A percentile compares a stretch with the other conserved stretches of the same genome.
Evolutionary conservation across 768 basidiomycete genomes (phyloP).

Genomic region (Cystofilobasidium macerans): DNA sequence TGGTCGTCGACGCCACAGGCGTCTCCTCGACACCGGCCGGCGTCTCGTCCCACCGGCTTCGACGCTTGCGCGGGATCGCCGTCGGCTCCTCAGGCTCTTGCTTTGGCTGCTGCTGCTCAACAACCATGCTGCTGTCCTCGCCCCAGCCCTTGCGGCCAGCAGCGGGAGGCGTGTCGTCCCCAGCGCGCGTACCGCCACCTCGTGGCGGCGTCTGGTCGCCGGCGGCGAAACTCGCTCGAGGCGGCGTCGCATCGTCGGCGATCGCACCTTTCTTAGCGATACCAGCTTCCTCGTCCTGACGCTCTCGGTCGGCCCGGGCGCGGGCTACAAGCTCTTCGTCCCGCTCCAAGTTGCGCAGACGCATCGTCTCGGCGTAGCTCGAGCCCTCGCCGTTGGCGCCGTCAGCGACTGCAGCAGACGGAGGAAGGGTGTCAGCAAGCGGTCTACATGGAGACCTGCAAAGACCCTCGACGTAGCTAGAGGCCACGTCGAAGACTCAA

Average conservation of each 20-base stretch:
- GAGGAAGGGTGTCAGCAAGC: background rate
- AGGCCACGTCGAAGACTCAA: too few relatives aligned
- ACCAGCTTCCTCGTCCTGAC: conserved; percentile 54
- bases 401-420: conserved; percentile 24
- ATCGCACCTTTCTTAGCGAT: conserved; percentile 51
- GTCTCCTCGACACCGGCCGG: conserved; percentile 40
- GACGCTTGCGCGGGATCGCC: conserved; percentile 51
- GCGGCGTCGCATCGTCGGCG: conserved; percentile 70
- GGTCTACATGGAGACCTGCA: too few relatives aligned
- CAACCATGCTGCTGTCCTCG: conserved; percentile 34
- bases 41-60: conserved; percentile 92
- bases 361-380: conserved; percentile 94
- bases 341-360: conserved; percentile 75
- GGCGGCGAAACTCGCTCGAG: conserved; percentile 47
- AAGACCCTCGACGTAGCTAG: too few relatives aligned
- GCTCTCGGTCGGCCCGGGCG: conserved; percentile 59
- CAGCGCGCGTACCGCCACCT: background rate
- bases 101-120: conserved; percentile 46
- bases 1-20: conserved; percentile 42
- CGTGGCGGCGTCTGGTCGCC: conserved; percentile 38
- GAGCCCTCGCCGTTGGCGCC: conserved; percentile 57
- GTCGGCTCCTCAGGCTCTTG: conserved; percentile 36
- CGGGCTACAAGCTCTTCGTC: conserved; percentile 75
- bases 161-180: conserved; percentile 28
- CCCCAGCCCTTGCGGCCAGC: conserved; percentile 36